Conservation (phyloP, 495 filamentous ascomycete species). For the Clohesyomyces aquaticus region DNA sequence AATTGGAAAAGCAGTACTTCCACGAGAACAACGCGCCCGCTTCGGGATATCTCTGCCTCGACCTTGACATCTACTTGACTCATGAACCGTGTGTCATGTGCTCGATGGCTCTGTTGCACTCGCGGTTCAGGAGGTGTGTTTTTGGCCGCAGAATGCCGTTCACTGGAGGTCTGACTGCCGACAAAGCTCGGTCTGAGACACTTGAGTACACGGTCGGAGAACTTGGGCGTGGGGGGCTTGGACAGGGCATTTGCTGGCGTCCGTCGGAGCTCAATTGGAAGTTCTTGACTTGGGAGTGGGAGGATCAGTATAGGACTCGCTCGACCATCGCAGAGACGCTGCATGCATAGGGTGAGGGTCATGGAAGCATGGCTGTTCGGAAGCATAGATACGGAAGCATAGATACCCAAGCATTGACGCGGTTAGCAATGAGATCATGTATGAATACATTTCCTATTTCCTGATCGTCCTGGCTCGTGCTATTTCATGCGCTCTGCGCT, state of each 20-base stretch:
- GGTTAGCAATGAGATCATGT: no score
- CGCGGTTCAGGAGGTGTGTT: constrained; percentile 80
- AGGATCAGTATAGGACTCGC: constrained; percentile 41
- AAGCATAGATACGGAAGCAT: no score
- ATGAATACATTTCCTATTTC: no score
- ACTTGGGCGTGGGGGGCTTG: constrained; percentile 45
- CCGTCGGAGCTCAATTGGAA: constrained; percentile 89
- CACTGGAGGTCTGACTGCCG: constrained; percentile 63
- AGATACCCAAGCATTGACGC: no score
- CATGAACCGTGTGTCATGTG: constrained; percentile 97
- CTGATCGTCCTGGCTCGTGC: no score
- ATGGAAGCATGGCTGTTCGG: no score
- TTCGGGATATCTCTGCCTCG: constrained; percentile 93
- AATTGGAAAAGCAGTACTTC: constrained; percentile 44
- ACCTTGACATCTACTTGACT: constrained; percentile 86
- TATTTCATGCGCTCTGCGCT: no score
- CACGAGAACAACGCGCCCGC: constrained; percentile 51
- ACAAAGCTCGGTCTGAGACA: constrained; percentile 16
- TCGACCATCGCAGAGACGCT: not conserved
- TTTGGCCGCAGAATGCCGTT: constrained; percentile 68
- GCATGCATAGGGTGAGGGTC: not conserved
- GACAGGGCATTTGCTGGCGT: constrained; percentile 89
- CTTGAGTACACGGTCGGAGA: constrained; percentile 28
- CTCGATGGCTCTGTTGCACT: constrained; percentile 92
- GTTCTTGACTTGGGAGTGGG: constrained; percentile 77